Evolutionary conservation across 139 green algal species (phyloP).

Genomic region (Micromonas pusilla): DNA sequence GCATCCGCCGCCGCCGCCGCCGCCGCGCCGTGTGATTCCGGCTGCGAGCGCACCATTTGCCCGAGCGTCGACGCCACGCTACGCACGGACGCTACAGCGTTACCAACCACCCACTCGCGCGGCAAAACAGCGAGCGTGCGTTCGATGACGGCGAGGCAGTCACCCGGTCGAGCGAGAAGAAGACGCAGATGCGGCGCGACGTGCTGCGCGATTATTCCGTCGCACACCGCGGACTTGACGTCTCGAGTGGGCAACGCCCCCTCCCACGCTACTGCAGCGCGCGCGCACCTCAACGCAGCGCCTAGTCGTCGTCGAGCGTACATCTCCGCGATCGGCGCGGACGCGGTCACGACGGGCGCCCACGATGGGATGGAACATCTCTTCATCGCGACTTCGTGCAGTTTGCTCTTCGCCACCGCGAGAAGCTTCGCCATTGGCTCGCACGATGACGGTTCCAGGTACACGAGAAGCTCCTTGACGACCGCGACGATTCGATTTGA

Average conservation of each 20-base stretch:
- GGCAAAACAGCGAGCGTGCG: background rate
- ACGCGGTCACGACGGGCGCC: background rate
- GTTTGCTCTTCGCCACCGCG: background rate
- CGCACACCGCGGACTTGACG: background rate
- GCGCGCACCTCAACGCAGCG: background rate
- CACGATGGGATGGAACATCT: background rate
- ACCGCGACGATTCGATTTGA: slow-evolving; percentile 29
- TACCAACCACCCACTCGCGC: background rate
- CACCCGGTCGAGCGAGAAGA: background rate
- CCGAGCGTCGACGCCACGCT: background rate
- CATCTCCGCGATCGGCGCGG: background rate
- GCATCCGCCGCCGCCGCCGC: too few species aligned
- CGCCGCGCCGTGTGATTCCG: background rate
- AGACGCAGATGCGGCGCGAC: background rate
- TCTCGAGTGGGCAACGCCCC: background rate
- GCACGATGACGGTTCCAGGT: slow-evolving; percentile 24
- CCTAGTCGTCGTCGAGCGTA: background rate
- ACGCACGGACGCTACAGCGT: background rate
- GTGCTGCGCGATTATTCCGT: background rate
- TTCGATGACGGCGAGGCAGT: background rate
- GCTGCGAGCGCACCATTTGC: background rate
- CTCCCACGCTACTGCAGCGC: background rate
- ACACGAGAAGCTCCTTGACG: slow-evolving; percentile 39
- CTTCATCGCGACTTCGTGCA: background rate
- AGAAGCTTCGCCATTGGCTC: background rate